Conservation (phyloP, 768 basidiomycete genomes). For the Rhodosporidiobolus odoratus region DNA sequence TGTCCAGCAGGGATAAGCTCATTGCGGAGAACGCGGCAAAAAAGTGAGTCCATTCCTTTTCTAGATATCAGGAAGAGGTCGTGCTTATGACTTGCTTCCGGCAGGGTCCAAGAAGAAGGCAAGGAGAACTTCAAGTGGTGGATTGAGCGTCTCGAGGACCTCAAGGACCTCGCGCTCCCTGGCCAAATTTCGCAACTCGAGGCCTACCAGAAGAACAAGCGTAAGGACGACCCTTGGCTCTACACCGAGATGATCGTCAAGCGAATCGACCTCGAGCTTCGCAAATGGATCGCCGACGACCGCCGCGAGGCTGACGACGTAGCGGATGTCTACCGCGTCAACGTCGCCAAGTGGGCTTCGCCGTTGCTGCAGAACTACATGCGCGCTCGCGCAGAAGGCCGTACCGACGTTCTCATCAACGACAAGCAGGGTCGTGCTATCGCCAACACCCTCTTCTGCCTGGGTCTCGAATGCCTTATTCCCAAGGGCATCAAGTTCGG, state of each 20-base stretch:
- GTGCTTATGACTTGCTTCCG: background rate
- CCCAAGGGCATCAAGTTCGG: constrained; percentile 32
- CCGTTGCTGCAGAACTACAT: constrained; percentile 43
- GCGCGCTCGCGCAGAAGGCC: constrained; percentile 45
- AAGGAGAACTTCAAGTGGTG: constrained; percentile 52
- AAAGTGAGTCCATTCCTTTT: constrained; percentile 20
- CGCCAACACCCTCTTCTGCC: constrained; percentile 39
- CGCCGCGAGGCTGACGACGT: constrained; percentile 47
- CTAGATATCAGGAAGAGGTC: background rate
- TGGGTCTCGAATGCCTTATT: constrained; percentile 27
- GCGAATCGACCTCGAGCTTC: constrained; percentile 54
- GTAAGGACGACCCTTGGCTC: constrained; percentile 50
- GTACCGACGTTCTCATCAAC: constrained; percentile 46
- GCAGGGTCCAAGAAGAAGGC: constrained; percentile 31
- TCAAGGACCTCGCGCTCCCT: constrained; percentile 46
- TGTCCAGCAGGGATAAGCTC: constrained; percentile 47
- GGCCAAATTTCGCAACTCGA: constrained; percentile 48
- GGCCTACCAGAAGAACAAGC: constrained; percentile 52
- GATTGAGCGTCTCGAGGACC: constrained; percentile 51
- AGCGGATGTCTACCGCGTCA: constrained; percentile 53
- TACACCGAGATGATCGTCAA: constrained; percentile 56
- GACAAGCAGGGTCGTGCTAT: constrained; percentile 48
- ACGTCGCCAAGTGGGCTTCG: constrained; percentile 49
- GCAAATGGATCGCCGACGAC: constrained; percentile 55
- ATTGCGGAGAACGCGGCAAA: constrained; percentile 38